phyloP scores from a whole-genome alignment of 768 basidiomycete genomes.

The Hortiboletus flavorubellus region DNA sequence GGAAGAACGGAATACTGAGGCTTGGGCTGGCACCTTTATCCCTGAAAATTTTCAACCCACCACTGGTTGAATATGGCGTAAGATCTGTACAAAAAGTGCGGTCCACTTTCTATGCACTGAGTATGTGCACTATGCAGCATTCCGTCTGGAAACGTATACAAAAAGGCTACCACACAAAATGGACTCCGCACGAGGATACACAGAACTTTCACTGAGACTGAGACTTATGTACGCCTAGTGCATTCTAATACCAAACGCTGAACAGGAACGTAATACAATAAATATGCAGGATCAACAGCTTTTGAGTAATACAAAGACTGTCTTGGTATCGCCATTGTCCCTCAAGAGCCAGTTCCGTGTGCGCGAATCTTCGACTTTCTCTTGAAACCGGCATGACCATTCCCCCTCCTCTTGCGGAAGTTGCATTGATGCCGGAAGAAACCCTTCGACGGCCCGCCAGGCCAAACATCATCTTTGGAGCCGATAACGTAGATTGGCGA shows the following conservation, averaged over 20 bases:
- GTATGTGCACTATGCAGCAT: no score
- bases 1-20: no score
- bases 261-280: not conserved
- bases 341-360: conserved; percentile 43
- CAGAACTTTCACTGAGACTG: no score
- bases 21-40: no score
- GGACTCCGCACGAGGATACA: no score
- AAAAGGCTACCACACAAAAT: no score
- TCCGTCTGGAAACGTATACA: no score
- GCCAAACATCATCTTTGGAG: conserved; percentile 27
- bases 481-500: not conserved
- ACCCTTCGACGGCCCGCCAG: conserved; percentile 39
- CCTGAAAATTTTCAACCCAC: no score
- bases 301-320: conserved; percentile 23
- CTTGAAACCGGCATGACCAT: conserved; percentile 35
- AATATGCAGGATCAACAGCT: not conserved
- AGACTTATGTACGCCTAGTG: not conserved
- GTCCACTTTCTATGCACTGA: no score
- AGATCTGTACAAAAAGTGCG: no score
- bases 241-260: not conserved
- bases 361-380: conserved; percentile 50
- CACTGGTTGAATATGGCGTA: no score
- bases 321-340: conserved; percentile 27
- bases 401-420: conserved; percentile 44
- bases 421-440: conserved; percentile 44